Evolutionary conservation across 441 rosid genomes (phyloP).

Genomic region (Hura crepitans): DNA sequence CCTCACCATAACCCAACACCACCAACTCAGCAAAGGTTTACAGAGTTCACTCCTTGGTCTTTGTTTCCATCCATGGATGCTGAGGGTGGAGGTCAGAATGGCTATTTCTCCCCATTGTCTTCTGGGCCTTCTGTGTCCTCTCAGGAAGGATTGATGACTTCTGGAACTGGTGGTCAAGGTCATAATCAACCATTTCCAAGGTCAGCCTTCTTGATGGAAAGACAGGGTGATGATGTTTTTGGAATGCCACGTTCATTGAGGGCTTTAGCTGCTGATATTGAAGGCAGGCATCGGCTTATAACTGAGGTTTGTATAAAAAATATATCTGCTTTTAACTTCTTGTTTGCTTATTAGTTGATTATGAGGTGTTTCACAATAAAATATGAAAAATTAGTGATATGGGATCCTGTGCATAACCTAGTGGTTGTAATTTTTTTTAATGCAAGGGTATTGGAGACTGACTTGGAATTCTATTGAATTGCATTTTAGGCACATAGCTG

Average conservation of each 20-base stretch:
- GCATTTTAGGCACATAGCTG: too few species aligned
- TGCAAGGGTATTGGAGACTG: too few species aligned
- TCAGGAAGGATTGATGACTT: conserved; percentile 41
- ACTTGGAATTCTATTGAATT: too few species aligned
- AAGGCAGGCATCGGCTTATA: conserved; percentile 68
- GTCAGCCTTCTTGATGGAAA: conserved; percentile 50
- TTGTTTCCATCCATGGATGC: conserved; percentile 48
- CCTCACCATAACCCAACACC: conserved; percentile 48
- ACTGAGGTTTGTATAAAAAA: conserved; percentile 52
- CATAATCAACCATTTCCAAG: conserved; percentile 56
- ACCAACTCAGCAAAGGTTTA: conserved; percentile 51
- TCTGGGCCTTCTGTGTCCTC: conserved; percentile 40
- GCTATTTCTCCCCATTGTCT: conserved; percentile 33
- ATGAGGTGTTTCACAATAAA: neutral
- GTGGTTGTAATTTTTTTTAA: too few species aligned
- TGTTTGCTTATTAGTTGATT: neutral
- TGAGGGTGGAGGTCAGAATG: conserved; percentile 49
- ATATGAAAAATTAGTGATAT: neutral
- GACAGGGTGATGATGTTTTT: conserved; percentile 56
- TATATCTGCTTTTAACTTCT: neutral
- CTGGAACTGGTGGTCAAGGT: conserved; percentile 46
- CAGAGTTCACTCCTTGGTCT: conserved; percentile 74
- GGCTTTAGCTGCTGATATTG: conserved; percentile 49
- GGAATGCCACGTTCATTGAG: conserved; percentile 56
- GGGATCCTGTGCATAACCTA: too few species aligned